Base-by-base conservation (phyloP, 176 grass and related monocot species). In the Cenchrus americanus region DNA sequence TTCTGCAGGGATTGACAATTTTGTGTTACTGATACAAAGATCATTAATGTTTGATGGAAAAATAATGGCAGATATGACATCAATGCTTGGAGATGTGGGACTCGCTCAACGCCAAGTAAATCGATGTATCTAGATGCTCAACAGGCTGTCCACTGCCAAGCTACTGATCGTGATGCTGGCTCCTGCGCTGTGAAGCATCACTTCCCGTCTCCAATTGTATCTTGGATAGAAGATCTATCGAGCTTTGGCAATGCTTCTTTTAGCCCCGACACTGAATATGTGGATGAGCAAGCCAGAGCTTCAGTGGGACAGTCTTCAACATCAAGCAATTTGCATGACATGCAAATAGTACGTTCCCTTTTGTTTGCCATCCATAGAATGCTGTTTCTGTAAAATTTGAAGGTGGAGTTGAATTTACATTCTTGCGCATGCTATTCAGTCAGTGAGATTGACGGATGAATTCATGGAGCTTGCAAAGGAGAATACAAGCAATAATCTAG, bases 401-500 rank as follows among this genome's bases (percentile, higher is more conserved):
- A 55, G 37, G 41, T 83, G 78, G 41, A 78, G 23, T 50, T 66
- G 57, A 76, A 67, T 23, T 76, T 43, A 67, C 71, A 46, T 5
- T 15, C 64, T 63, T 89, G 3, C 87, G 34, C 21, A 75, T 88
- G 21, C 69, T 69, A 34, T 92, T 62, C 90, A 96, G 96, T 99
- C 96, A 10, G 75, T 50, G 40, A 90, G 89, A 87, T 87, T 99
- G 92, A 96, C 88, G 37, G 96, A 94, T 32, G 96, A 99, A 85
- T 99, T 99, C 83, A 90, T 99, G 80, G 91, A 96, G 73, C 96
- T 99, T 83, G 91, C 96, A 40, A 96, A 96, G 88, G 96, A 96
- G 61, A 99, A 99, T 71, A 99, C 96, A 22, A 74, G 87, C 77
- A 90, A 83, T 51, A 92, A 99, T 75, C 78, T 91, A 18, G 96